Base-by-base conservation (phyloP, 2,329 filamentous ascomycete genomes). In the Huntiella decipiens region DNA sequence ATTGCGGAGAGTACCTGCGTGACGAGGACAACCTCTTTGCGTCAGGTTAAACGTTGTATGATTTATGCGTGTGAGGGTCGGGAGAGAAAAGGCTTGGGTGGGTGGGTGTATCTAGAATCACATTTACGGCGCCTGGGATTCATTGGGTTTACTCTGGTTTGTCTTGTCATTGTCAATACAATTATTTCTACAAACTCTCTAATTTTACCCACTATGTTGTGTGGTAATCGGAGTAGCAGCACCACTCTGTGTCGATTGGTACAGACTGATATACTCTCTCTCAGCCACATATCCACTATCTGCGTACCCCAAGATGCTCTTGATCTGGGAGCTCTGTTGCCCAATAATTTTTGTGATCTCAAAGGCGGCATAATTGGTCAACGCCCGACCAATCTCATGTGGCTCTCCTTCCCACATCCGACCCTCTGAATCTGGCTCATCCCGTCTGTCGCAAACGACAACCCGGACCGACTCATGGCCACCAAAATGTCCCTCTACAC, bases 231-330 rank as follows among this genome's bases (percentile, higher is more conserved):
- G 47, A 17, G 44, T 49, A 12, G 44, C 66, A 16, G 72, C 70
- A 31, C 70, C 61, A 54, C 71, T 74, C 47, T 70, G 68, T 41
- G 59, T 60, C 13, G 22, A 28, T 32, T 59, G 62, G 51, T 82
- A 79, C 53, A 94, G 77, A 38, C 83, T 85, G 51, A 95, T 79
- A 54, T 93, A 88, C 60, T 93, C 85, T 51, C 86, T 70, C 56
- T 91, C 68, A 7, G 86, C 87, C 36, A 96, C 81, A 62, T 96
- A 95, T 62, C 96, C 86, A 56, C 82, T 92, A 59, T 95, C 87
- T 15, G 85, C 84, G 62, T 95, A 98, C 3, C 88, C 91, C 31
- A 98, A 64, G 38, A 91, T 65, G 7, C 71, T 69, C 41, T 77
- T 69, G 52, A 98, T 95, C 58, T 94, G 81, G 4, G 70, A 73